These are phyloP conservation scores for Colletotrichum lindemuthianum DNA, from an alignment of 2,329 filamentous ascomycete genomes.

Conservation along the genomic window DNA sequence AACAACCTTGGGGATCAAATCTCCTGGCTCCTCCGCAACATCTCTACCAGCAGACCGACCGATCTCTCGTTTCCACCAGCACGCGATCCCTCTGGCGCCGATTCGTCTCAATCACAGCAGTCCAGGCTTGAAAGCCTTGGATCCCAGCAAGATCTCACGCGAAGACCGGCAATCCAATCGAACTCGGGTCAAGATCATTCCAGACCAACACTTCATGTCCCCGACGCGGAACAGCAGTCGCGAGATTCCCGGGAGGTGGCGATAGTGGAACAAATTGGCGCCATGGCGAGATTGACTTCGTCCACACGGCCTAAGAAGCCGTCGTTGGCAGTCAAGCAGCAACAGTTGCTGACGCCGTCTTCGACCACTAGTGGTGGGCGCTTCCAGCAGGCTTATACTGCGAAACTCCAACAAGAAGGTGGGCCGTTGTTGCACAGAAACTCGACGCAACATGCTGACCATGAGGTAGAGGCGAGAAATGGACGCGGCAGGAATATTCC, in stretches of 20 bases:
- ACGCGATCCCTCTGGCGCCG: constrained; percentile 39
- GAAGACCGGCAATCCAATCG: background rate
- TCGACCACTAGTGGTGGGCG: constrained; percentile 42
- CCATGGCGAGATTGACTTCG: constrained; percentile 58
- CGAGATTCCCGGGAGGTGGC: constrained; percentile 23
- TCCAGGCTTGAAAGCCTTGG: constrained; percentile 10
- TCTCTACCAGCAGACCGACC: constrained; percentile 52
- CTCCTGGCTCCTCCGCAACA: constrained; percentile 65
- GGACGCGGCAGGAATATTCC: background rate
- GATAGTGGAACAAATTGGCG: constrained; percentile 36
- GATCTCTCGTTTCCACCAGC: constrained; percentile 49
- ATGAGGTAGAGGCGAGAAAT: constrained; percentile 19
- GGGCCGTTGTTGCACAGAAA: background rate
- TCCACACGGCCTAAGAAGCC: constrained; percentile 57
- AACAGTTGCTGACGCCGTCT: constrained; percentile 56
- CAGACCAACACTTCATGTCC: constrained; percentile 15
- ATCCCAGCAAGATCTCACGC: constrained; percentile 25
- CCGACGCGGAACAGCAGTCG: constrained; percentile 11
- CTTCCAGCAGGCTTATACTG: constrained; percentile 35
- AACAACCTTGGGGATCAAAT: constrained; percentile 69
- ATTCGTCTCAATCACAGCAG: constrained; percentile 35
- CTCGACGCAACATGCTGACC: background rate
- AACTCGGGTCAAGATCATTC: constrained; percentile 7
- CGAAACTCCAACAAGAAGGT: constrained; percentile 36
- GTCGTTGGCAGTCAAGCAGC: constrained; percentile 52